Conservation (phyloP, 1,284 basidiomycete genomes). For the Cryptococcus sp. region DNA sequence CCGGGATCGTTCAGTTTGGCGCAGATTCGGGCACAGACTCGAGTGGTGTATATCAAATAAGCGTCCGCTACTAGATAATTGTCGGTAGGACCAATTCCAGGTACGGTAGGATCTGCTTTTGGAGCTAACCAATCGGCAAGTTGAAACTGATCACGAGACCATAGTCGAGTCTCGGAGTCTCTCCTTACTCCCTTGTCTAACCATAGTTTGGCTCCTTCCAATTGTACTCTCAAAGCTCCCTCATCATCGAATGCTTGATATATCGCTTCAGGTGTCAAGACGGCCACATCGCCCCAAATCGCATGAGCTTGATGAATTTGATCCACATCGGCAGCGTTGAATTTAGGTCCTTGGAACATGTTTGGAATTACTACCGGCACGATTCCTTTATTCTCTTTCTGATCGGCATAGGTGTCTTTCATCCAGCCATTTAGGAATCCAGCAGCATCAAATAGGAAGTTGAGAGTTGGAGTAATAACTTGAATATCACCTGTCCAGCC, state of each 20-base stretch:
- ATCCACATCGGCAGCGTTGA: constrained; percentile 6
- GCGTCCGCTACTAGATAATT: constrained; percentile 23
- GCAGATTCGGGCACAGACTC: constrained; percentile 13
- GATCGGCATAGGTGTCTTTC: constrained; percentile 17
- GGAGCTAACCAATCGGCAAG: constrained; percentile 25
- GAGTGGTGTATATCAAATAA: constrained; percentile 26
- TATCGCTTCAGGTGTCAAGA: constrained; percentile 15
- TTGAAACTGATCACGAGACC: constrained; percentile 11
- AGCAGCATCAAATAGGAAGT: constrained; percentile 15
- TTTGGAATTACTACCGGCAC: constrained; percentile 13
- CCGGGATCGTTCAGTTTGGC: constrained; percentile 9
- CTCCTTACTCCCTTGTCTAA: constrained; percentile 15
- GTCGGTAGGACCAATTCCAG: constrained; percentile 14
- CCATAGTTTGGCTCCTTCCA: constrained; percentile 16
- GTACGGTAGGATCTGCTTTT: constrained; percentile 11
- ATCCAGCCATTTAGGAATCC: constrained; percentile 17
- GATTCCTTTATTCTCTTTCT: constrained; percentile 9
- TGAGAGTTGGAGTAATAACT: constrained; percentile 17
- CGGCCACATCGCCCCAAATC: constrained; percentile 20
- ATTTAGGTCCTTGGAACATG: neutral
- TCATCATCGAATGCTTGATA: constrained; percentile 12
- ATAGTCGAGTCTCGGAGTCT: constrained; percentile 7
- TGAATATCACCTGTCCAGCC: constrained; percentile 27
- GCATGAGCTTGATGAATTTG: constrained; percentile 8
- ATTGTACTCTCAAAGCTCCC: constrained; percentile 9